A percentile compares a stretch with the other conserved stretches of the same genome.
Evolutionary conservation across 805 yeast genomes (phyloP).

Genomic region (Metschnikowia hibisci): DNA sequence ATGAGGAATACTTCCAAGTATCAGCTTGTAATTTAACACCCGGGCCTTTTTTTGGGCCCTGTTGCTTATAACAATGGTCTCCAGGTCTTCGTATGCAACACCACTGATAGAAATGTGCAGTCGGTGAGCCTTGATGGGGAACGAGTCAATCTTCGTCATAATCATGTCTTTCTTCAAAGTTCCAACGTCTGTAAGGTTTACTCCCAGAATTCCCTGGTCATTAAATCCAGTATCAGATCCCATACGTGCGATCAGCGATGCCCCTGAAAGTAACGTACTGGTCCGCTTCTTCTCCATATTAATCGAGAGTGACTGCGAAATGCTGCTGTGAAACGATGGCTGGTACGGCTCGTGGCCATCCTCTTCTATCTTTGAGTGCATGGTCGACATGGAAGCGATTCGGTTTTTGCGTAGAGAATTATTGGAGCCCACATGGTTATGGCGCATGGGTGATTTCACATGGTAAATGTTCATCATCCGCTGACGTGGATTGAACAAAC

Average conservation of each 20-base stretch:
- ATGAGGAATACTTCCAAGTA: conserved; percentile 28
- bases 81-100: conserved; percentile 49
- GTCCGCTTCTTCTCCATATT: conserved; percentile 43
- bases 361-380: conserved; percentile 42
- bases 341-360: conserved; percentile 20
- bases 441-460: conserved; percentile 37
- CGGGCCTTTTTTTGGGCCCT: conserved; percentile 38
- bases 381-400: conserved; percentile 33
- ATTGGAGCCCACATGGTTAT: conserved; percentile 3
- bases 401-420: conserved; percentile 19
- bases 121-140: conserved; percentile 28
- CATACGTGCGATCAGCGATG: conserved; percentile 45
- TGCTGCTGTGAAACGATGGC: conserved; percentile 4
- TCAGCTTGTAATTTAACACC: conserved; percentile 46
- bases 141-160: conserved; percentile 55
- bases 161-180: conserved; percentile 61
- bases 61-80: conserved; percentile 58
- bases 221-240: conserved; percentile 34
- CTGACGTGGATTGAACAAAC: conserved; percentile 50
- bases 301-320: conserved; percentile 22
- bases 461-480: conserved; percentile 51
- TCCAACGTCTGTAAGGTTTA: conserved; percentile 17
- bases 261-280: conserved; percentile 39
- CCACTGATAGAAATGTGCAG: conserved; percentile 34
- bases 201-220: conserved; percentile 22